phyloP scores from a whole-genome alignment of 202 grass and related monocot genomes.

The Zizania palustris region DNA sequence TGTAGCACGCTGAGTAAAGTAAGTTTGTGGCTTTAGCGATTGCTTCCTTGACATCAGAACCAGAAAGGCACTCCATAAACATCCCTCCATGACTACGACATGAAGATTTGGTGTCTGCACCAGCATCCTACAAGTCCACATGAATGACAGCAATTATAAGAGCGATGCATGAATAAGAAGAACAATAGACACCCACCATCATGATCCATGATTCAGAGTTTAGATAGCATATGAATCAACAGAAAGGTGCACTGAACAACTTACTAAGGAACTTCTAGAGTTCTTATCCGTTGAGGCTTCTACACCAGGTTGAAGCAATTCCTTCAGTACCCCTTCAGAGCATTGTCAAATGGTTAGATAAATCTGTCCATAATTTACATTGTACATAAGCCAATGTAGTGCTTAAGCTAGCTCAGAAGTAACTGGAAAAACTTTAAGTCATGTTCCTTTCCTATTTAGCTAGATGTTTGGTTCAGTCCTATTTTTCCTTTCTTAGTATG shows the following conservation, averaged over 20 bases:
- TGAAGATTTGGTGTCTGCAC: slow-evolving; percentile 40
- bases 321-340: slow-evolving; percentile 69
- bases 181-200: slow-evolving; percentile 8
- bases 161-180: neutral
- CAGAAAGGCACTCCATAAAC: slow-evolving; percentile 64
- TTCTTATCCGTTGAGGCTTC: slow-evolving; percentile 40
- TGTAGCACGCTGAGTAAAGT: slow-evolving; percentile 49
- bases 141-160: slow-evolving; percentile 16
- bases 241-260: slow-evolving; percentile 33
- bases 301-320: slow-evolving; percentile 46
- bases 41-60: slow-evolving; percentile 77
- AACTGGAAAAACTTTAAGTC: slow-evolving; percentile 1
- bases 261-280: slow-evolving; percentile 43
- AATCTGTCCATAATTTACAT: neutral
- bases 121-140: slow-evolving; percentile 50
- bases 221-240: slow-evolving; percentile 22
- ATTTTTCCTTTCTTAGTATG: neutral
- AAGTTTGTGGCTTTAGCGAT: slow-evolving; percentile 78
- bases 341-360: slow-evolving; percentile 24
- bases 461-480: slow-evolving; percentile 4
- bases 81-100: slow-evolving; percentile 40
- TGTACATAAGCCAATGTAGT: neutral
- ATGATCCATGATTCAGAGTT: neutral
- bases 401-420: neutral
- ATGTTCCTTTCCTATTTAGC: neutral